Conservation (phyloP, 805 yeast species). For the Lipomyces kockii region DNA sequence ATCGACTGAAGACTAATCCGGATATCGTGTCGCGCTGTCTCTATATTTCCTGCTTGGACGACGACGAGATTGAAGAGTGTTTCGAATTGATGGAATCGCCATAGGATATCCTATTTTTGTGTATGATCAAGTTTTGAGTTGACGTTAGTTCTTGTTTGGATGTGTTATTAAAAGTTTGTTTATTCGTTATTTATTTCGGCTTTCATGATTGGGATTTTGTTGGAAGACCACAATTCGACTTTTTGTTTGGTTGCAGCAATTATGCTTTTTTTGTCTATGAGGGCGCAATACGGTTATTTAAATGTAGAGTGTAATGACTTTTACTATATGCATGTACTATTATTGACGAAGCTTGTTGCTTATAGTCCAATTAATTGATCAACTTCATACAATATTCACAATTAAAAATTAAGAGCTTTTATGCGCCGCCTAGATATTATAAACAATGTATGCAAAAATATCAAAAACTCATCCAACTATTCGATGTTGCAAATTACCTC, state of each 20-base stretch:
- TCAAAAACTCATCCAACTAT: neutral
- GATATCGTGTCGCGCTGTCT: conserved; percentile 82
- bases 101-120: neutral
- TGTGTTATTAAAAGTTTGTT: neutral
- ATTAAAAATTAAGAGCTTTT: neutral
- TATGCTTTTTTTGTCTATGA: neutral
- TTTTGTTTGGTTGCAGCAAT: neutral
- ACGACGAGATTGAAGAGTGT: conserved; percentile 56
- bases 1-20: conserved; percentile 54
- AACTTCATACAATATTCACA: neutral
- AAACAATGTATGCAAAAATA: neutral
- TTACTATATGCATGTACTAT: conserved; percentile 1
- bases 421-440: neutral
- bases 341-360: neutral
- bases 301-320: neutral
- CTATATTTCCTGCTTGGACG: conserved; percentile 73
- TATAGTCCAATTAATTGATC: neutral
- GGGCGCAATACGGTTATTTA: neutral
- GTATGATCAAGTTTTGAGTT: neutral
- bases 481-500: conserved; percentile 12
- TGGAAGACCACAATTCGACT: neutral
- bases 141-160: neutral
- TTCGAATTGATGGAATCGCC: conserved; percentile 48
- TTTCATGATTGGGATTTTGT: neutral
- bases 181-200: neutral